Conservation (phyloP, 306 rosid genomes). For the Senna siamea region DNA sequence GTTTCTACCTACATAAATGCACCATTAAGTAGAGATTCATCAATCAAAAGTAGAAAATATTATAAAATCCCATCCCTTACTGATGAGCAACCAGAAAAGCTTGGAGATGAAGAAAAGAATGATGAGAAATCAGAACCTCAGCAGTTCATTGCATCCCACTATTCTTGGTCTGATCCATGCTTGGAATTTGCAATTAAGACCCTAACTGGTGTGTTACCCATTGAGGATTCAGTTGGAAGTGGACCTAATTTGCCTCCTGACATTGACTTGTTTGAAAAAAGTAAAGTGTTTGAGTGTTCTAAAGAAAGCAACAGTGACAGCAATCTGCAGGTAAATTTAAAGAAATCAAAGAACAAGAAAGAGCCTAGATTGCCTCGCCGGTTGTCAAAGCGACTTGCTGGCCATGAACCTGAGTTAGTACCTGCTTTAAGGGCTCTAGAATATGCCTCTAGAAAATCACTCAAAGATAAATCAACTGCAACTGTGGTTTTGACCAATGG, state of each 20-base stretch:
- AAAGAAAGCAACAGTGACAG: conserved; percentile 40
- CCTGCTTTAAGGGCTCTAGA: conserved; percentile 46
- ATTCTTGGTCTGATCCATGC: conserved; percentile 78
- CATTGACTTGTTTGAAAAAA: conserved; percentile 32
- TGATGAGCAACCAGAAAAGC: conserved; percentile 36
- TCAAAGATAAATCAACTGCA: conserved; percentile 31
- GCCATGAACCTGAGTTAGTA: conserved; percentile 50
- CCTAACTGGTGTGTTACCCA: conserved; percentile 62
- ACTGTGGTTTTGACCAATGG: conserved; percentile 39
- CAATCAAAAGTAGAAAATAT: conserved; percentile 30
- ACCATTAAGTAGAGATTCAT: conserved; percentile 29
- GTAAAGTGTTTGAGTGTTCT: conserved; percentile 36
- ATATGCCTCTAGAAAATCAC: conserved; percentile 38
- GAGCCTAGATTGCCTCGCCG: conserved; percentile 44
- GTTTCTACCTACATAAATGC: conserved; percentile 12
- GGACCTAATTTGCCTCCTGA: conserved; percentile 29
- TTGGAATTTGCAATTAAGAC: conserved; percentile 76
- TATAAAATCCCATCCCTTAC: conserved; percentile 28
- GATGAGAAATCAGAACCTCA: conserved; percentile 47
- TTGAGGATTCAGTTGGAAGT: conserved; percentile 43
- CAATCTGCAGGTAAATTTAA: conserved; percentile 39
- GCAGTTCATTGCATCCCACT: conserved; percentile 50
- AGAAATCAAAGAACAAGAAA: conserved; percentile 53
- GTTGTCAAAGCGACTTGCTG: conserved; percentile 57
- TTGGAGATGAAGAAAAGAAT: conserved; percentile 42